Evolutionary conservation across 2,329 filamentous ascomycete species (phyloP), one percentile per base, ranked within the genome.

Genomic region (Xenoacremonium recifei): DNA sequence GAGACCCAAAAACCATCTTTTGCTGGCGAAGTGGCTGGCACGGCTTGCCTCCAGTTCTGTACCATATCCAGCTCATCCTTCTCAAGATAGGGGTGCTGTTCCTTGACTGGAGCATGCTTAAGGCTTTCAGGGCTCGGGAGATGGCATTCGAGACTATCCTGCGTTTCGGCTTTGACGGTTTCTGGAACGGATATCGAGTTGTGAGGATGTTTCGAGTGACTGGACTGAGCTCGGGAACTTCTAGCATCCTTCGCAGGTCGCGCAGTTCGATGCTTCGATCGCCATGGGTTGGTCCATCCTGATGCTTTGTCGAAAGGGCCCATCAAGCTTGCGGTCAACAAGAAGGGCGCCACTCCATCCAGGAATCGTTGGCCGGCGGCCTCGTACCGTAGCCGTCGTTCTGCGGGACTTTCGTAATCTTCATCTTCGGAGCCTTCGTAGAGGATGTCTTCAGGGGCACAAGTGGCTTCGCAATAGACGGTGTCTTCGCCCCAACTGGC

Each of bases 281-380:
- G 51, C 64, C 64, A 67, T 5, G 64, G 64, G 35, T 67, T 67
- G 4, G 50, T 37, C 62, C 62, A 65, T 29, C 57, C 52, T 5
- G 57, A 55, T 6, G 35, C 49, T 21, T 40, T 30, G 17, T 74
- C 70, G 49, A 87, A 85, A 0, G 84, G 85, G 1, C 84, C 85
- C 45, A 66, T 72, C 3, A 88, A 66, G 5, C 66, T 63, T 6
- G 84, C 77, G 11, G 85, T 84, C 3, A 82, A 59, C 3, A 90
- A 69, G 18, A 76, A 55, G 0, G 84, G 73, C 2, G 71, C 57
- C 21, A 71, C 65, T 1, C 84, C 85, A 6, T 70, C 63, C 27
- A 87, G 64, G 51, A 77, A 87, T 23, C 72, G 70, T 21, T 71
- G 64, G 2, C 79, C 84, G 11, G 83, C 75, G 0, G 69, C 62